These are phyloP conservation scores for Pythium insidiosum DNA, from an alignment of 352 stramenopile genomes.

Conservation along the genomic window DNA sequence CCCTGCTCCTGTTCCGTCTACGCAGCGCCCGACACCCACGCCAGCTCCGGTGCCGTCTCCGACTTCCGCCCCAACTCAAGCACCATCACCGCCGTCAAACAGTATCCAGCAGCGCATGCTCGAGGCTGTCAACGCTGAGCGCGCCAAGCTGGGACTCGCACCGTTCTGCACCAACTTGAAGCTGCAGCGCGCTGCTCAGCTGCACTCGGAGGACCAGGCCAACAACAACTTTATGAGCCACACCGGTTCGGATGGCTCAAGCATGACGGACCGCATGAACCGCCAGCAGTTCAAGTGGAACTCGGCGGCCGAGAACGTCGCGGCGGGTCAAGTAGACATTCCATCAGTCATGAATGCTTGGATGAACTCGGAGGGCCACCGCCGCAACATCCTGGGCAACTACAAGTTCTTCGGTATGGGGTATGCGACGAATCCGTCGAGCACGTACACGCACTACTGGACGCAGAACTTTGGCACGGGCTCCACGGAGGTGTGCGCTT, in stretches of 20 bases:
- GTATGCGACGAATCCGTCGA: slow-evolving; percentile 17
- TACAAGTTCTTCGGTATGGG: slow-evolving; percentile 33
- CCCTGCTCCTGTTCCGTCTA: neutral
- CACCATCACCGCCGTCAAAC: neutral
- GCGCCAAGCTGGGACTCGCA: slow-evolving; percentile 21
- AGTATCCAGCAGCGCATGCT: slow-evolving; percentile 25
- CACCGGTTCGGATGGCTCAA: slow-evolving; percentile 27
- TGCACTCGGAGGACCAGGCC: slow-evolving; percentile 37
- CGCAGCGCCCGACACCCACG: neutral
- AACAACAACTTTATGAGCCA: slow-evolving; percentile 34
- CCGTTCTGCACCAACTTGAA: slow-evolving; percentile 26
- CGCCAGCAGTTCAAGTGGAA: slow-evolving; percentile 30
- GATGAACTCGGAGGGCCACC: slow-evolving; percentile 13
- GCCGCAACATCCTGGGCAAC: slow-evolving; percentile 19
- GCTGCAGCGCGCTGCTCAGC: slow-evolving; percentile 24
- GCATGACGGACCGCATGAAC: slow-evolving; percentile 27
- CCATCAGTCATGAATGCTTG: slow-evolving; percentile 30
- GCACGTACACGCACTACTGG: slow-evolving; percentile 44
- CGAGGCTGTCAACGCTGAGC: slow-evolving; percentile 34
- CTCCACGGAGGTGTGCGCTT: neutral
- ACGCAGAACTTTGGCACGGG: slow-evolving; percentile 38
- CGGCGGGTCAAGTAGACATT: slow-evolving; percentile 28
- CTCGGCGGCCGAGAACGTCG: slow-evolving; percentile 40
- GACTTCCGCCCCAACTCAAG: neutral
- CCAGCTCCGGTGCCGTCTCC: too few relatives aligned